Evolutionary conservation across 768 basidiomycete species (phyloP).

Genomic region (Xerocomellus intermedius): DNA sequence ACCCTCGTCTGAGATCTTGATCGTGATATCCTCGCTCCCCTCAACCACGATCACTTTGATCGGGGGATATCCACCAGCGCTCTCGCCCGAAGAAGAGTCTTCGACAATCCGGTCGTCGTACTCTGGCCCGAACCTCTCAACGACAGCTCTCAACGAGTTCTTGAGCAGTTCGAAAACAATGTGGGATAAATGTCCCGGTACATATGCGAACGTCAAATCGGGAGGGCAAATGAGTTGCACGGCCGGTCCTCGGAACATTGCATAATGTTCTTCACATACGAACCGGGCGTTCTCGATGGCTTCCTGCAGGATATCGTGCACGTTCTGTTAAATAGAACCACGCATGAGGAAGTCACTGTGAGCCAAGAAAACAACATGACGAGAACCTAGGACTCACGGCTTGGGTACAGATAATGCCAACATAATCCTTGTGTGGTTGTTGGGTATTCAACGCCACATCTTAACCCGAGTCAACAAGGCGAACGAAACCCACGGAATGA

Average conservation of each 20-base stretch:
- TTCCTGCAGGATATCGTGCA: conserved; percentile 95
- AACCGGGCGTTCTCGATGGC: conserved; percentile 96
- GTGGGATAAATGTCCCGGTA: conserved; percentile 94
- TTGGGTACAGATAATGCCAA: conserved; percentile 94
- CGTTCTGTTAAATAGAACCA: conserved; percentile 51
- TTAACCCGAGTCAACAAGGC: conserved; percentile 27
- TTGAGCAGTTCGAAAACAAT: conserved; percentile 97
- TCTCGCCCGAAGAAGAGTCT: background rate
- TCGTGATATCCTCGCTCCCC: conserved; percentile 97
- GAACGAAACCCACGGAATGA: background rate
- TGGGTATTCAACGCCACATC: conserved; percentile 93
- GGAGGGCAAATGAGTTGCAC: conserved; percentile 94
- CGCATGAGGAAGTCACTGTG: background rate
- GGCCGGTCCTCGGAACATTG: conserved; percentile 92
- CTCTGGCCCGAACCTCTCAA: conserved; percentile 86
- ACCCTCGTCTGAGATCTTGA: conserved; percentile 98
- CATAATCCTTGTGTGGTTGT: conserved; percentile 85
- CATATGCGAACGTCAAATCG: conserved; percentile 86
- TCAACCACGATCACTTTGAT: conserved; percentile 73
- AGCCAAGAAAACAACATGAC: background rate
- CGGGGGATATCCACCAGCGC: conserved; percentile 18
- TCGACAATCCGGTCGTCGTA: conserved; percentile 48
- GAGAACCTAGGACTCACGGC: conserved; percentile 51
- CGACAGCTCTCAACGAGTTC: conserved; percentile 94
- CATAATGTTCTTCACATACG: conserved; percentile 94